Evolutionary conservation across 352 stramenopile genomes (phyloP).

Genomic region (Phytophthora brassicae): DNA sequence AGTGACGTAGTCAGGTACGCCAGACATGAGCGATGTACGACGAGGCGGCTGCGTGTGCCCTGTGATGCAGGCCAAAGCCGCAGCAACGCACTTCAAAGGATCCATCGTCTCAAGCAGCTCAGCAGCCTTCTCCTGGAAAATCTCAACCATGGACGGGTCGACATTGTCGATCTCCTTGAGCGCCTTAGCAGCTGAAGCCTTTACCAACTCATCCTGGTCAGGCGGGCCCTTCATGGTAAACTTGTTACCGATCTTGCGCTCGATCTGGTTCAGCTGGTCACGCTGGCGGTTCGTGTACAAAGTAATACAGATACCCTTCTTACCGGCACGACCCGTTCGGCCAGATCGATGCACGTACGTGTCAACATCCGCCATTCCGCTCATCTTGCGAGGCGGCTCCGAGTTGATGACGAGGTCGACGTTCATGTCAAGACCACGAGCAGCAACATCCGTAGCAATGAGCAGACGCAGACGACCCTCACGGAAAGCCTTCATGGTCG

Average conservation of each 20-base stretch:
- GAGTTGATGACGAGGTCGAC: conserved; percentile 97
- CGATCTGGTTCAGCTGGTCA: conserved; percentile 79
- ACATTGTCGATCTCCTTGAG: conserved; percentile 84
- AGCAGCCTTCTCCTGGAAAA: conserved; percentile 73
- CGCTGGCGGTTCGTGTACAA: conserved; percentile 91
- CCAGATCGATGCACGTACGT: conserved; percentile 99
- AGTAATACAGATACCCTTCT: conserved; percentile 97
- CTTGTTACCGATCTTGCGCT: conserved; percentile 88
- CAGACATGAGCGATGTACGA: conserved; percentile 87
- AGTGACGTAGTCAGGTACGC: conserved; percentile 89
- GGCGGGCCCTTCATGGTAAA: conserved; percentile 88
- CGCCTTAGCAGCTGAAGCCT: conserved; percentile 80
- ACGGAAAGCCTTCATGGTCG: conserved; percentile 97
- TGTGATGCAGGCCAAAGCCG: conserved; percentile 89
- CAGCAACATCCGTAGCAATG: conserved; percentile 97
- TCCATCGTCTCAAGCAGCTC: conserved; percentile 67
- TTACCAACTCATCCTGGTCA: conserved; percentile 87
- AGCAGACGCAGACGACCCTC: conserved; percentile 93
- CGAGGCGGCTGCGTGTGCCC: conserved; percentile 84
- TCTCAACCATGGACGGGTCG: conserved; percentile 66
- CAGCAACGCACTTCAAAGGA: conserved; percentile 68
- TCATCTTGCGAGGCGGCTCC: conserved; percentile 85
- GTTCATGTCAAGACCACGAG: conserved; percentile 97
- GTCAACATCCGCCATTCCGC: conserved; percentile 91
- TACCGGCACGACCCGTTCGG: conserved; percentile 94